phyloP scores from a whole-genome alignment of 768 basidiomycete genomes.

The Tricholoma sp. region DNA sequence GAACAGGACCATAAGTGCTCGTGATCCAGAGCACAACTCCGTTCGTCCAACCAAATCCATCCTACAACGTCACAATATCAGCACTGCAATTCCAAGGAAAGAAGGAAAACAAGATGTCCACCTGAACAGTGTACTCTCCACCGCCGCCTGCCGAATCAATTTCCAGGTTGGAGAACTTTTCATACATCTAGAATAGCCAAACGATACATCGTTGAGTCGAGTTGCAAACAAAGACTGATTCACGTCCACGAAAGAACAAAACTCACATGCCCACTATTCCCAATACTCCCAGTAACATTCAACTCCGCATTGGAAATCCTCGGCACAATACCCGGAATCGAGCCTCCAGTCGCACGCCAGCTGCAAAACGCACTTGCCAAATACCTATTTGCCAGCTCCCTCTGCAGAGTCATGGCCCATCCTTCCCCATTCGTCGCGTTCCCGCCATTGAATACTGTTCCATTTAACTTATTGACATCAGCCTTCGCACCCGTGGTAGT shows the following conservation, averaged over 20 bases:
- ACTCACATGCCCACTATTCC: constrained; percentile 71
- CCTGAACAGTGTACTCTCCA: constrained; percentile 87
- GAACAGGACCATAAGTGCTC: constrained; percentile 53
- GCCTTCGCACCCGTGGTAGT: constrained; percentile 48
- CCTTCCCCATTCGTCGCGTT: constrained; percentile 55
- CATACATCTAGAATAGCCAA: constrained; percentile 59
- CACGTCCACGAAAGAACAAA: not conserved
- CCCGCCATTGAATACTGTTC: constrained; percentile 64
- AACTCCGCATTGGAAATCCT: constrained; percentile 66
- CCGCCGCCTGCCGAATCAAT: constrained; percentile 75
- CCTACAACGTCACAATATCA: constrained; percentile 29
- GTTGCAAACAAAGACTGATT: not conserved
- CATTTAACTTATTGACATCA: constrained; percentile 52
- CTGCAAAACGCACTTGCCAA: constrained; percentile 80
- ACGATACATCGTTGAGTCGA: no score
- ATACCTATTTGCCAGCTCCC: constrained; percentile 84
- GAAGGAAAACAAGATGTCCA: constrained; percentile 17
- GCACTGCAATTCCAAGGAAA: not conserved
- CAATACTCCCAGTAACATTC: constrained; percentile 59
- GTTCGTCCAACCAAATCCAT: constrained; percentile 89
- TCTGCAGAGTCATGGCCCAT: constrained; percentile 56
- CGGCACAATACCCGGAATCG: constrained; percentile 63
- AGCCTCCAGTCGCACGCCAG: constrained; percentile 90
- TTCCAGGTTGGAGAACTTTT: constrained; percentile 79
- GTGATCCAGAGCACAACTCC: constrained; percentile 76